Percentiles rank a stretch among this genome's conserved stretches.
Conservation (phyloP, 305 asterid species). For the Petunia hybrid region DNA sequence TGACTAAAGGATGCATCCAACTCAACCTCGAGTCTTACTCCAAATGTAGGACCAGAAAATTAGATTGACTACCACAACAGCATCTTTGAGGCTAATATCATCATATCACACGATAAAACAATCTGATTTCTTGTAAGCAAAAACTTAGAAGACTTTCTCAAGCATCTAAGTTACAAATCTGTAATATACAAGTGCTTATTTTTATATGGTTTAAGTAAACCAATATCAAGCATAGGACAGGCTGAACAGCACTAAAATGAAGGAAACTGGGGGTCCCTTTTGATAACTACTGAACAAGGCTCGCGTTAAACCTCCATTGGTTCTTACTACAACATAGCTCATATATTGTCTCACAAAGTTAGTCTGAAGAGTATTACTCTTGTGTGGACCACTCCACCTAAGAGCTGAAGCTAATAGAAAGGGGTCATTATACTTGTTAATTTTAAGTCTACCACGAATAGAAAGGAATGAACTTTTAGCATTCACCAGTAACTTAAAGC, state of each 20-base stretch:
- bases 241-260: not conserved
- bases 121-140: not conserved
- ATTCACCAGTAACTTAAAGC: not conserved
- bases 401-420: constrained; percentile 13
- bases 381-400: too few species aligned
- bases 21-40: not conserved
- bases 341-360: not conserved
- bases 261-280: not conserved
- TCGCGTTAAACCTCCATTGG: not conserved
- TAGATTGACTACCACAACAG: not conserved
- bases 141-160: not conserved
- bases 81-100: not conserved
- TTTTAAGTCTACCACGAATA: not conserved
- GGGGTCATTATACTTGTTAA: too few species aligned
- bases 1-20: not conserved
- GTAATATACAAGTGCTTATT: not conserved
- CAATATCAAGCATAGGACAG: not conserved
- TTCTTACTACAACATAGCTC: not conserved
- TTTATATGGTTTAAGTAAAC: not conserved
- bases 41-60: not conserved
- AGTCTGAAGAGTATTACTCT: too few species aligned
- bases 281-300: not conserved
- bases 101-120: not conserved
- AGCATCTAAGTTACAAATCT: not conserved
- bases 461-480: not conserved